phyloP scores from a whole-genome alignment of 345 rosid genomes.

The Citrus cavaleriei region DNA sequence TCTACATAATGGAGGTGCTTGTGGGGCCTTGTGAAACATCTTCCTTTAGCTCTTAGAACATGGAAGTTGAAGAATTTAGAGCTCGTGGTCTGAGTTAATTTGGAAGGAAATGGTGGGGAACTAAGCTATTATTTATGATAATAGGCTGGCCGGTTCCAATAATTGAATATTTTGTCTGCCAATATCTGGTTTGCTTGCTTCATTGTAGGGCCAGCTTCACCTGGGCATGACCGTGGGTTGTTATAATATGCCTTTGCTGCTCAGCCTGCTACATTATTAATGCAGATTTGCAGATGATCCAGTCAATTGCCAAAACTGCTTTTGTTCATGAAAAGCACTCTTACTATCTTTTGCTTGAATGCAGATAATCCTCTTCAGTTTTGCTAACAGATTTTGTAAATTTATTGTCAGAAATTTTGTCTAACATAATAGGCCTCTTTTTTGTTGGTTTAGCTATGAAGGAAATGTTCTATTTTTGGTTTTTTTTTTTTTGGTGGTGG shows the following conservation, averaged over 20 bases:
- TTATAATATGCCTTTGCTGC: background rate
- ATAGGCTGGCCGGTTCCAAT: slow-evolving; percentile 32
- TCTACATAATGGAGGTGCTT: slow-evolving; percentile 18
- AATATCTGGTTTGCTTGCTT: slow-evolving; percentile 20
- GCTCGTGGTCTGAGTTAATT: slow-evolving; percentile 37
- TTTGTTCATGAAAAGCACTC: background rate
- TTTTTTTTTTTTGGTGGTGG: background rate
- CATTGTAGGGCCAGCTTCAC: slow-evolving; percentile 36
- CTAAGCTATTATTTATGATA: slow-evolving; percentile 13
- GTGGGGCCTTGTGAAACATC: slow-evolving; percentile 21
- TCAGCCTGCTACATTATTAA: background rate
- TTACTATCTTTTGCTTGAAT: background rate
- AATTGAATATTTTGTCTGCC: slow-evolving; percentile 52
- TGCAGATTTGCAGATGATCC: background rate
- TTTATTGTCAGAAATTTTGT: slow-evolving; percentile 6
- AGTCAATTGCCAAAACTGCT: background rate
- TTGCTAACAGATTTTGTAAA: slow-evolving; percentile 26
- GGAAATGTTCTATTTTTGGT: background rate
- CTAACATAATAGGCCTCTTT: slow-evolving; percentile 6
- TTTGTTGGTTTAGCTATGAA: background rate
- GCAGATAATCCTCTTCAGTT: background rate
- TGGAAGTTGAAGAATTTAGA: slow-evolving; percentile 19
- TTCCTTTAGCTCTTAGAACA: slow-evolving; percentile 16
- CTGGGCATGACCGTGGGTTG: slow-evolving; percentile 14
- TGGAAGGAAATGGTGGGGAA: slow-evolving; percentile 38